phyloP scores from a whole-genome alignment of 2,329 filamentous ascomycete genomes.

The Colletotrichum sansevieriae region DNA sequence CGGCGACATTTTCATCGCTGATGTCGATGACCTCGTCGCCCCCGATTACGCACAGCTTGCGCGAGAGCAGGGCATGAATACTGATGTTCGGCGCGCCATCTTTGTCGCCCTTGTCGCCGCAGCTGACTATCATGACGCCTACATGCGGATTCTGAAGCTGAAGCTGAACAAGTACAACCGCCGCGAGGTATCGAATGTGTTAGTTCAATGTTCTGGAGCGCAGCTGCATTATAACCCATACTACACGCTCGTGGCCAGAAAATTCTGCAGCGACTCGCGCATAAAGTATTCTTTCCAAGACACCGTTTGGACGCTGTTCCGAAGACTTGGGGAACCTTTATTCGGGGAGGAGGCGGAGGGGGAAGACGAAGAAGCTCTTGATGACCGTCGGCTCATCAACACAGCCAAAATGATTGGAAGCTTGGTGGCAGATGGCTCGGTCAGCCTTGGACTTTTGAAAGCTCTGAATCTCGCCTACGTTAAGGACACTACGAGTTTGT shows the following conservation, averaged over 20 bases:
- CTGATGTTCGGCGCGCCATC: slow-evolving; percentile 87
- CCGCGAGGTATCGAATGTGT: slow-evolving; percentile 86
- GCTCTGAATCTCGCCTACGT: slow-evolving; percentile 84
- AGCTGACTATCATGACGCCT: slow-evolving; percentile 85
- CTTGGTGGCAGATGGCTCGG: slow-evolving; percentile 60
- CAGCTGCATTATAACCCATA: slow-evolving; percentile 92
- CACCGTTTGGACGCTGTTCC: slow-evolving; percentile 87
- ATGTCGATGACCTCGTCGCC: slow-evolving; percentile 60
- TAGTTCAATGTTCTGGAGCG: slow-evolving; percentile 87
- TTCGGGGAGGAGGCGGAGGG: slow-evolving; percentile 75
- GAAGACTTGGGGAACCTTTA: slow-evolving; percentile 84
- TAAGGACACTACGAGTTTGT: slow-evolving; percentile 80
- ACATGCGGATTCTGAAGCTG: slow-evolving; percentile 83
- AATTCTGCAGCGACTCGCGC: slow-evolving; percentile 80
- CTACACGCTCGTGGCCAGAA: slow-evolving; percentile 86
- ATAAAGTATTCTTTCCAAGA: slow-evolving; percentile 90
- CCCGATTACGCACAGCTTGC: slow-evolving; percentile 82
- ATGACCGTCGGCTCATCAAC: slow-evolving; percentile 64
- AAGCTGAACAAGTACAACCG: slow-evolving; percentile 88
- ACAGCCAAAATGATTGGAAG: slow-evolving; percentile 68
- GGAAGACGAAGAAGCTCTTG: slow-evolving; percentile 61
- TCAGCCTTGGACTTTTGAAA: slow-evolving; percentile 68
- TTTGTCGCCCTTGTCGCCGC: slow-evolving; percentile 93
- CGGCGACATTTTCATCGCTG: slow-evolving; percentile 42
- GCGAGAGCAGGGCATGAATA: slow-evolving; percentile 86